Conservation (phyloP, 169 alveolate genomes). For the Haemoproteus tartakovskyi region DNA sequence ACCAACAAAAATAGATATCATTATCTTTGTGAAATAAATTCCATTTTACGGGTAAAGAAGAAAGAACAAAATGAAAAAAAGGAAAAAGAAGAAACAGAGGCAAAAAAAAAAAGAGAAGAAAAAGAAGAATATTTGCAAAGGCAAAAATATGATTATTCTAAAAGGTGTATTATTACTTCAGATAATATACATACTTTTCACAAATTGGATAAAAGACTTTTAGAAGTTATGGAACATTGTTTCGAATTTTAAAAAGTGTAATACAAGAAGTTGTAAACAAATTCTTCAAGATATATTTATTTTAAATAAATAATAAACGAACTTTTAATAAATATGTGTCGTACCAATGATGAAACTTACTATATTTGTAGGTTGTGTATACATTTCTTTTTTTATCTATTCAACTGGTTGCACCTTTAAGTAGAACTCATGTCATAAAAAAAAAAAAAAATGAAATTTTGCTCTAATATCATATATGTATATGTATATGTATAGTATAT, state of each 20-base stretch:
- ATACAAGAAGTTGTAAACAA: no score
- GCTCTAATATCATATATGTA: no score
- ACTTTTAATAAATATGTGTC: no score
- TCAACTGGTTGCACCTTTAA: no score
- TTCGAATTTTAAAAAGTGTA: slow-evolving; percentile 11
- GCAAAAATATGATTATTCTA: slow-evolving; percentile 32
- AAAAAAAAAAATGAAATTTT: no score
- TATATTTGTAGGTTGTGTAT: no score
- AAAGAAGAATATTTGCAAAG: neutral
- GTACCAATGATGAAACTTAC: no score
- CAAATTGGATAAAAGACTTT: slow-evolving; percentile 14
- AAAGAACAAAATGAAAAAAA: neutral
- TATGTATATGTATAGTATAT: no score
- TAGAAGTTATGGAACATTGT: slow-evolving; percentile 5
- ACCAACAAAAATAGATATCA: slow-evolving; percentile 23
- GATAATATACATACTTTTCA: slow-evolving; percentile 30
- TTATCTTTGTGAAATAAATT: slow-evolving; percentile 14
- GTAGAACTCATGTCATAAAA: no score
- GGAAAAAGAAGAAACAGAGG: neutral
- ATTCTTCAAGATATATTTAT: no score
- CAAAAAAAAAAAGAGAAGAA: neutral
- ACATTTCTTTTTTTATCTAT: no score
- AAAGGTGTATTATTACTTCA: slow-evolving; percentile 17
- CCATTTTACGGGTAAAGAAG: neutral
- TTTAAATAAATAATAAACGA: no score